These are phyloP conservation scores for Linnemannia elongata DNA, from an alignment of 192 early-diverging fungal genomes.

Conservation along the genomic window DNA sequence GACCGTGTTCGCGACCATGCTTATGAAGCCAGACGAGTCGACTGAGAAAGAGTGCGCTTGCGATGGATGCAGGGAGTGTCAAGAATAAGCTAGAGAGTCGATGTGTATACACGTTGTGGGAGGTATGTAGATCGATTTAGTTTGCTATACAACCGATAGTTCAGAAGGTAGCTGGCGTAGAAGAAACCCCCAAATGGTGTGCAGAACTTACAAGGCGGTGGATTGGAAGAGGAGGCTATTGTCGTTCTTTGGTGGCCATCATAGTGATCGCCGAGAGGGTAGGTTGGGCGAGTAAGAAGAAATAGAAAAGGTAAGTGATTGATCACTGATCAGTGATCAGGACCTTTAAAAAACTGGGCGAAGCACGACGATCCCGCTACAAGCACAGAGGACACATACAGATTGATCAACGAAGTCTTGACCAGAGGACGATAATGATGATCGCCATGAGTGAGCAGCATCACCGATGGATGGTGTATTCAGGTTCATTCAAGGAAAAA, in stretches of 20 bases:
- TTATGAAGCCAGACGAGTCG: constrained; percentile 15
- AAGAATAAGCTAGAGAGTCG: constrained; percentile 10
- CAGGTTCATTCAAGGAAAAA: background rate
- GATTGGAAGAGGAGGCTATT: background rate
- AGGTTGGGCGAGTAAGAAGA: background rate
- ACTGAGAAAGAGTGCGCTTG: constrained; percentile 6
- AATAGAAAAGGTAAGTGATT: background rate
- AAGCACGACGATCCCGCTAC: background rate
- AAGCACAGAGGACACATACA: background rate
- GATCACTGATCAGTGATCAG: background rate
- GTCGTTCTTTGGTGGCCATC: background rate
- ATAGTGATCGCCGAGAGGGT: background rate
- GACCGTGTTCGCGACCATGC: constrained; percentile 21
- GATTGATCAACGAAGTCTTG: background rate
- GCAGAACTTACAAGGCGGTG: background rate
- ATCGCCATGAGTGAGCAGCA: background rate
- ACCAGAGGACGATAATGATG: background rate
- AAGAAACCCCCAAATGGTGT: background rate
- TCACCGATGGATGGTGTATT: background rate
- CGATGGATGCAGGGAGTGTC: constrained; percentile 13
- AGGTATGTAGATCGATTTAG: background rate
- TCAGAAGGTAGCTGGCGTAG: background rate
- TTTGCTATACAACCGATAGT: background rate
- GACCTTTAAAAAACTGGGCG: background rate
- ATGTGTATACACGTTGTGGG: background rate